Conservation (phyloP, 306 rosid species). For the Vigna angularis region DNA sequence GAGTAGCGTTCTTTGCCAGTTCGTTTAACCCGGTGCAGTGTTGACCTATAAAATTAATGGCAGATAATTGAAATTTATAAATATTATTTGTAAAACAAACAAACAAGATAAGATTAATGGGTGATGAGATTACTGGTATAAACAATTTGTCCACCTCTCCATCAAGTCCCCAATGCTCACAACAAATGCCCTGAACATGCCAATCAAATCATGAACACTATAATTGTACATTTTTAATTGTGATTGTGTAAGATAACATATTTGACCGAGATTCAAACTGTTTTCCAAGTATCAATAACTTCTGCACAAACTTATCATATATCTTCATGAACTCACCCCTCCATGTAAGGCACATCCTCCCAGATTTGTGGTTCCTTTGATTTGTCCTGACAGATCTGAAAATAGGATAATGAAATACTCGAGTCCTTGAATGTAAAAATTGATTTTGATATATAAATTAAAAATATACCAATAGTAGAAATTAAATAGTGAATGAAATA, state of each 20-base stretch:
- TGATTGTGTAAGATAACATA: not conserved
- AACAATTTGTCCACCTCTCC: constrained; percentile 33
- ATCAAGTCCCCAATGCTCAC: constrained; percentile 16
- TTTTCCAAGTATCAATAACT: not conserved
- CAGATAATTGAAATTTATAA: not conserved
- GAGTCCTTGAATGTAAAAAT: not conserved
- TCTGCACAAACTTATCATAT: not conserved
- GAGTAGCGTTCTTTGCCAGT: constrained; percentile 15
- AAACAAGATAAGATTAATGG: not conserved
- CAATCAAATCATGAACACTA: not conserved
- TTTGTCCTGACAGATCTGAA: constrained; percentile 11
- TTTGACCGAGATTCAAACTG: not conserved
- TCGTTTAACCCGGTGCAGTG: constrained; percentile 12
- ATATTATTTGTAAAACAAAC: not conserved
- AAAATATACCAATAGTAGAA: too few species aligned
- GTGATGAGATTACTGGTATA: constrained; percentile 10
- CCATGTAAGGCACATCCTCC: not conserved
- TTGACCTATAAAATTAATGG: constrained; percentile 9
- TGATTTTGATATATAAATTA: too few species aligned
- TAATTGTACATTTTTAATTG: not conserved
- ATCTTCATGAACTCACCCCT: constrained; percentile 23
- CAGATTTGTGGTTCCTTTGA: not conserved
- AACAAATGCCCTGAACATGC: constrained; percentile 7
- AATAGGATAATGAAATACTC: not conserved
- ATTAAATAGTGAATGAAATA: too few species aligned